Evolutionary conservation across 108 stramenopile species (phyloP).

Genomic region (Mayamaea pseudoterrestris): DNA sequence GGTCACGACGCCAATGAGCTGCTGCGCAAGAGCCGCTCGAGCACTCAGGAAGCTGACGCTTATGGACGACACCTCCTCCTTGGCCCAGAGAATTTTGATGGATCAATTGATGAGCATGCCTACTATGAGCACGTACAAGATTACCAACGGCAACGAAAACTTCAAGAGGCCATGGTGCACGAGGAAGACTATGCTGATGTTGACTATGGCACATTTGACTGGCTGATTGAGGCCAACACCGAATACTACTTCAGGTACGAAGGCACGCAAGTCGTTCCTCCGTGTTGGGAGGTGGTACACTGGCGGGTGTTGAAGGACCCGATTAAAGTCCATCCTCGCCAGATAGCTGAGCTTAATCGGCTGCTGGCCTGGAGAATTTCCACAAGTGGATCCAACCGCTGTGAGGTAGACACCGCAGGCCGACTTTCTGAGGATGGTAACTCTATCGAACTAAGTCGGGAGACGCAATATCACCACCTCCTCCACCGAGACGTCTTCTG

Average conservation of each 20-base stretch:
- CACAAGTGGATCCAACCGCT: slow-evolving; percentile 14
- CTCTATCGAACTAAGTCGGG: slow-evolving; percentile 23
- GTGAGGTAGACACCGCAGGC: slow-evolving; percentile 34
- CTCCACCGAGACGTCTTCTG: slow-evolving; percentile 38
- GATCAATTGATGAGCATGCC: slow-evolving; percentile 3
- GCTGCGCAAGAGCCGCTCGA: too few species aligned
- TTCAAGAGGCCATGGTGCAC: slow-evolving; percentile 1
- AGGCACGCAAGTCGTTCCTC: slow-evolving; percentile 34
- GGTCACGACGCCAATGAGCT: too few species aligned
- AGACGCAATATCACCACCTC: slow-evolving; percentile 13
- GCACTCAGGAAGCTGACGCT: too few species aligned
- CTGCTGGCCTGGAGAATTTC: slow-evolving; percentile 24
- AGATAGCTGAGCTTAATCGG: slow-evolving; percentile 28
- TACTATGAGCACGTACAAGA: neutral
- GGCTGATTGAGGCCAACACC: slow-evolving; percentile 26
- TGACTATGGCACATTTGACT: slow-evolving; percentile 25
- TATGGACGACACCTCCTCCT: neutral
- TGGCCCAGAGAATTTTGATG: slow-evolving; percentile 6
- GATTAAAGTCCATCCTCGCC: slow-evolving; percentile 30
- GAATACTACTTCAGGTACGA: slow-evolving; percentile 50
- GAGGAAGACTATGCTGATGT: slow-evolving; percentile 11
- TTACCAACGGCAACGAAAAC: neutral
- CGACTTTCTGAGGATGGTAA: slow-evolving; percentile 10
- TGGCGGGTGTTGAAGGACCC: slow-evolving; percentile 54
- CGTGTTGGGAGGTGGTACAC: slow-evolving; percentile 34